phyloP scores from a whole-genome alignment of 768 basidiomycete species.

The Rubroboletus pulcherrimus region DNA sequence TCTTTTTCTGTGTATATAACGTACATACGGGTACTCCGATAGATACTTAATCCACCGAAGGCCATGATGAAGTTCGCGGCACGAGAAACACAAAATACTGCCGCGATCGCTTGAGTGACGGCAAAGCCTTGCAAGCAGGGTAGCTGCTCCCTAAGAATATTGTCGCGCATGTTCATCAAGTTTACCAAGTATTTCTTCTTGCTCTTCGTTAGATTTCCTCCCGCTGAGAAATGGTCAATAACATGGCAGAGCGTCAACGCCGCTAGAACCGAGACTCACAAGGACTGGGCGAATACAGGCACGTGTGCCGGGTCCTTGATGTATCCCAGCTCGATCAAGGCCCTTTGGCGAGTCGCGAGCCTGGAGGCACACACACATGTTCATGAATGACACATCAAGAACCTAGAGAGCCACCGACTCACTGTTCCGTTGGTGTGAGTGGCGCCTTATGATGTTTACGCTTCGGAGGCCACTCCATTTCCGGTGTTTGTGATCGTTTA shows the following conservation, averaged over 20 bases:
- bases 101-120: background rate
- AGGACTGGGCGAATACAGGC: conserved; percentile 56
- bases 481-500: conserved; percentile 29
- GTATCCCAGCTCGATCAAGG: conserved; percentile 60
- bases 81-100: no score
- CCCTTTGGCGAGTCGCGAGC: conserved; percentile 50
- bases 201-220: conserved; percentile 41
- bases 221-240: conserved; percentile 29
- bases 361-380: conserved; percentile 31
- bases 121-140: background rate
- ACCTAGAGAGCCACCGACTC: conserved; percentile 15
- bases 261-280: conserved; percentile 44
- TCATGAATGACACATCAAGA: background rate
- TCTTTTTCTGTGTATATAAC: background rate
- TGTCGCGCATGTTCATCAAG: conserved; percentile 36
- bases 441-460: conserved; percentile 52
- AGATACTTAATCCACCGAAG: background rate
- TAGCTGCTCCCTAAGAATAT: background rate
- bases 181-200: conserved; percentile 37
- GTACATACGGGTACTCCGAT: background rate
- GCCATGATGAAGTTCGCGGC: background rate
- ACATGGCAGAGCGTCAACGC: background rate
- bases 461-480: conserved; percentile 61
- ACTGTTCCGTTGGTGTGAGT: conserved; percentile 51
- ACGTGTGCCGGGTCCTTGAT: conserved; percentile 52